Conservation (phyloP, 1,139 yeast species). For the Ogataea hybrid region DNA sequence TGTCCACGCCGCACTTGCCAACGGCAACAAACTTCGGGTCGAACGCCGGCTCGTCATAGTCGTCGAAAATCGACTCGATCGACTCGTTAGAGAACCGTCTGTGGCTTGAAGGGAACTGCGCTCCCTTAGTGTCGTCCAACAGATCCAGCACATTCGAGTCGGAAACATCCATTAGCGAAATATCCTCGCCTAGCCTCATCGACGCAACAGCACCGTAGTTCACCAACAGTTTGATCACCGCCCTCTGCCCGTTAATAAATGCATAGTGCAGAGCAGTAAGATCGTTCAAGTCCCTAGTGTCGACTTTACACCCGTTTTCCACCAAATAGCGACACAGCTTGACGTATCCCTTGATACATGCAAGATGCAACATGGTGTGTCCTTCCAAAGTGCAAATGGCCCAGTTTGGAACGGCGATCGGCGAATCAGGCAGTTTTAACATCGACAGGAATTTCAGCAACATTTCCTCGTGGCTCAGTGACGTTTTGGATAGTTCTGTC, state of each 20-base stretch:
- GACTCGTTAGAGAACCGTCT: constrained; percentile 30
- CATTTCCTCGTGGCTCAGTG: constrained; percentile 53
- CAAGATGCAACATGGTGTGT: constrained; percentile 82
- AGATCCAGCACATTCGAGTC: constrained; percentile 67
- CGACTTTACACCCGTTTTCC: constrained; percentile 77
- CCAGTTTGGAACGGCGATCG: constrained; percentile 66
- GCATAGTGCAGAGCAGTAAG: constrained; percentile 88
- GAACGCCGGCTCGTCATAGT: constrained; percentile 6
- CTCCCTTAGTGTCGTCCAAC: constrained; percentile 30
- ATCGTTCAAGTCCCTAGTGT: constrained; percentile 74
- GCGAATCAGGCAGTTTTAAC: constrained; percentile 60
- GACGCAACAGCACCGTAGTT: constrained; percentile 65
- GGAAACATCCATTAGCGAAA: constrained; percentile 50
- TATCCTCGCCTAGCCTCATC: constrained; percentile 54
- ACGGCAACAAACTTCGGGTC: constrained; percentile 20
- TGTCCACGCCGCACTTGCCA: constrained; percentile 19
- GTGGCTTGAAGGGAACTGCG: constrained; percentile 14
- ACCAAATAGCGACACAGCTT: constrained; percentile 62
- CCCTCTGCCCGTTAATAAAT: constrained; percentile 68
- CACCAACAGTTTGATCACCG: constrained; percentile 54
- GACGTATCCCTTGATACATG: constrained; percentile 70
- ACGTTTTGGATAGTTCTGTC: constrained; percentile 46
- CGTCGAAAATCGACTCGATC: constrained; percentile 26
- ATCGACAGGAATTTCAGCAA: constrained; percentile 64
- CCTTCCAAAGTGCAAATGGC: constrained; percentile 79